Evolutionary conservation across 78 protist species (phyloP), one percentile per base, ranked within the genome.

Genomic region (Guillardia theta): DNA sequence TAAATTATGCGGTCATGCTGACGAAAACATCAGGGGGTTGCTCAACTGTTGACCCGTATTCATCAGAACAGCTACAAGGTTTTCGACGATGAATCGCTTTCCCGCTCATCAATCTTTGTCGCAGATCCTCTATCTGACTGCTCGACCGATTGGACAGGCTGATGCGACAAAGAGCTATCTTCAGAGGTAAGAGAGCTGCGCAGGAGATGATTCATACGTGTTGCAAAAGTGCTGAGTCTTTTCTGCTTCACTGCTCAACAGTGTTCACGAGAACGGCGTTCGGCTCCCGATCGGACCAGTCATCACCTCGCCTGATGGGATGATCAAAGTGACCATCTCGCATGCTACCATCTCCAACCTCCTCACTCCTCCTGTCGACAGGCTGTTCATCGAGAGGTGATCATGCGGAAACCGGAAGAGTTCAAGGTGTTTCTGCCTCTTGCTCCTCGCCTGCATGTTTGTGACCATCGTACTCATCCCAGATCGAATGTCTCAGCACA

Each of bases 251-350:
- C 62, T 53, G 54, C 54, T 96, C 27, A 30, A 54, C 18, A 48
- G 96, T 33, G 64, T 96, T 19, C 6, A 45, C 58, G 97, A 94
- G 87, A 88, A 24, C 64, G 76, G 64, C 37, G 27, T 39, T 18
- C 64, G n/a, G 37, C 97, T 99, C 24, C 99, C 99, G 15, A 92
- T 36, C 9, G 99, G 99, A 1, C 99, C 99, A 27, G 97, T 99
- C 64, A 83, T 99, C 27, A 92, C 95, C 92, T 97, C 99, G 8
- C 99, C 99, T 0, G 98, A 97, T 93, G 95, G 98, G 43, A 76
- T 99, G 33, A 41, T 98, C 92, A 88, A 93, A 33, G 50, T 53
- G 80, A 24, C 83, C 48, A 36, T 44, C 58, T 24, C 94, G 88
- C 0, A 43, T 53, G 80, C 48, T 44, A 0, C 48, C 48, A 21